Base-by-base conservation (phyloP, 2,329 filamentous ascomycete species). In the Blumeria graminis region DNA sequence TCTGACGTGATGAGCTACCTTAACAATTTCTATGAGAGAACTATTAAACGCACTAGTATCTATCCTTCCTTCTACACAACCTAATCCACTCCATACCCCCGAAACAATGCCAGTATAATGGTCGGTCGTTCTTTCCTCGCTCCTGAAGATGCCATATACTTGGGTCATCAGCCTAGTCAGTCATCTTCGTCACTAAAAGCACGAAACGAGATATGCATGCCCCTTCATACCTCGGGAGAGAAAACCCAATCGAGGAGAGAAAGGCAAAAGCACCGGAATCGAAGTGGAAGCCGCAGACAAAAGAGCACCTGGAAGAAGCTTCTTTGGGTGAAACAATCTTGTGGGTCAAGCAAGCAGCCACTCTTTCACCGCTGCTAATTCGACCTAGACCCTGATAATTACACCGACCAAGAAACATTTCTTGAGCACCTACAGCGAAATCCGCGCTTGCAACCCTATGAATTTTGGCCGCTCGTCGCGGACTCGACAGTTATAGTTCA, bases 401-500 rank as follows among this genome's bases (percentile, higher is more conserved):
- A 96, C 68, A 96, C 92, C 43, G 92, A 98, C 67, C 88, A 92
- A 66, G 86, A 86, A 58, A 96, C 92, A 1, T 98, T 98, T 64
- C 81, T 98, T 62, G 90, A 95, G 66, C 88, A 94, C 64, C 78
- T 98, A 16, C 90, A 98, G 69, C 80, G 89, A 52, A 98, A 98
- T 68, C 90, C 90, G 4, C 82, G 89, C 43, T 77, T 96, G 55
- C 84, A 92, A 62, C 90, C 90, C 0, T 98, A 98, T 69, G 89
- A 96, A 65, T 98, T 98, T 69, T 98, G 92, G 90, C 87, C 89
- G 8, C 75, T 98, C 36, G 88, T 96, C 55, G 86, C 87, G 57
- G 90, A 96, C 68, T 90, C 86, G 13, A 95, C 90, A 3, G 87
- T 96, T 58, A 95, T 98, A 62, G 85, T 96, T 16, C 92, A 98